Evolutionary conservation across 495 filamentous ascomycete genomes (phyloP), one percentile per base, ranked within the genome.

Genomic region (Barbatosphaeria neglecta): DNA sequence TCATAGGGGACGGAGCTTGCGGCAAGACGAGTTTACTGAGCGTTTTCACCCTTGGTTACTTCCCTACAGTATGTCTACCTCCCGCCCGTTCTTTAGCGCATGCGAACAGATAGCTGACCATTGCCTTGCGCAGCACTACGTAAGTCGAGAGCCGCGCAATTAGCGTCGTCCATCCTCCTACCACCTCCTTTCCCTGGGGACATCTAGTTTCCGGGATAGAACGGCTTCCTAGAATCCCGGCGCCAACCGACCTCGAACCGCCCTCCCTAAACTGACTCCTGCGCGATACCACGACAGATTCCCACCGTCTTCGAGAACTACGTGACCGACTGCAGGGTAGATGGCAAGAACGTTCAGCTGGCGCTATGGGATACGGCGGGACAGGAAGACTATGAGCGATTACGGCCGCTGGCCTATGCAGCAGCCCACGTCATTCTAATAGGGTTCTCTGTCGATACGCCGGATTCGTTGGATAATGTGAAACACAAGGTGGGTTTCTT

Each of bases 241-340:
- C 37, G n/a, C n/a, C 15, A n/a, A 17, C 16, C 8, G 18, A 15
- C 17, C 17, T 20, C 5, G 17, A 19, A 5, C 37, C 3, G 7
- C 7, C 2, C 37, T 8, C 6, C 7, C 37, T 7, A 7, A 13
- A 20, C 37, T 18, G 17, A 39, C 37, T 38, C 20, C 17, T 8
- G 37, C 10, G 17, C n/a, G 37, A 39, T 20, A 22, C 6, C 19
- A 5, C 22, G 16, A 38, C 81, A 98, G 82, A 93, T 97, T 37
- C 92, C 92, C 0, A 99, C 92, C 50, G 92, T 99, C 35, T 99
- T 99, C 67, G 92, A 99, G 67, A 99, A 97, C 73, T 99, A 99
- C 59, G 92, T 99, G 46, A 96, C 92, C 53, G 92, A 99, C 71
- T 96, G 94, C 68, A 78, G 93, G 66, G 93, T 98, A 48, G 92